A percentile compares a stretch with the other conserved stretches of the same genome.
Evolutionary conservation across 2,329 filamentous ascomycete genomes (phyloP).

Genomic region (Proliferodiscus dingleyae): DNA sequence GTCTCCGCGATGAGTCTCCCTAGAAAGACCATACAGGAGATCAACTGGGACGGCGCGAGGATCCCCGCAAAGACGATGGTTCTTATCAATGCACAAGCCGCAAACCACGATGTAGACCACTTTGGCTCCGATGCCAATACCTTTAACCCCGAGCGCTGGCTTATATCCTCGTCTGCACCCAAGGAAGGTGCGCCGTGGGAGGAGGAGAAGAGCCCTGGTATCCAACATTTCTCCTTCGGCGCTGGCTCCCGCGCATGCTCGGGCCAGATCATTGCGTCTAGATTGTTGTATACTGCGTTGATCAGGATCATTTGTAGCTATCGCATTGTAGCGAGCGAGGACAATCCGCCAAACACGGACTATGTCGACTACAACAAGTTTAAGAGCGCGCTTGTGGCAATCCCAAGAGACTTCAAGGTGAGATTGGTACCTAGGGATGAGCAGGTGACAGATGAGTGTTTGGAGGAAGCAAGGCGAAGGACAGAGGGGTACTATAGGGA

Average conservation of each 20-base stretch:
- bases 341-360: background rate
- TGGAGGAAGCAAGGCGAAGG: background rate
- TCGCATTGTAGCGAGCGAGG: background rate
- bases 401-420: background rate
- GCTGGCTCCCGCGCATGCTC: conserved; percentile 48
- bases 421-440: background rate
- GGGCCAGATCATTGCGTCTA: conserved; percentile 45
- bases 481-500: background rate
- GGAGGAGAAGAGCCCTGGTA: conserved; percentile 30
- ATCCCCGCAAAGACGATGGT: conserved; percentile 51
- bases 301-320: background rate
- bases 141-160: conserved; percentile 48
- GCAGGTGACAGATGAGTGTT: background rate
- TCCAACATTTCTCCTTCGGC: conserved; percentile 46
- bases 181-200: conserved; percentile 28
- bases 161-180: conserved; percentile 29
- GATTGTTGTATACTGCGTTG: conserved; percentile 45
- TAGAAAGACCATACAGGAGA: conserved; percentile 44
- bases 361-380: background rate
- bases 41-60: conserved; percentile 46
- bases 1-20: conserved; percentile 49
- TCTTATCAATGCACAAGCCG: conserved; percentile 50
- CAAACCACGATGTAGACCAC: conserved; percentile 47
- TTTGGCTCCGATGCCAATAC: conserved; percentile 41
- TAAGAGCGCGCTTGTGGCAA: background rate